Evolutionary conservation across 2,329 filamentous ascomycete species (phyloP), one percentile per base, ranked within the genome.

Genomic region (Alternaria hordeiaustralica): DNA sequence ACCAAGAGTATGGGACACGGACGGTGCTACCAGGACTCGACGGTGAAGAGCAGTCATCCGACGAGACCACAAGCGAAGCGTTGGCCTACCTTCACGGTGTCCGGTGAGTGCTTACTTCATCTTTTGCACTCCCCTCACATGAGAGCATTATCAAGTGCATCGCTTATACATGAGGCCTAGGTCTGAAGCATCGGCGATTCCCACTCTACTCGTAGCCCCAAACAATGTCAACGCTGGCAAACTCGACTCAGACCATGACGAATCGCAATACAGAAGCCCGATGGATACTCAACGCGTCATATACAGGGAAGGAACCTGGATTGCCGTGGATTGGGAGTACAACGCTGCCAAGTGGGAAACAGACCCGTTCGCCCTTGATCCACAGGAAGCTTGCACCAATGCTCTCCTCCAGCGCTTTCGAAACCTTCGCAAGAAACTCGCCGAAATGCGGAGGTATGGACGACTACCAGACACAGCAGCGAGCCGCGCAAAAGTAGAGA

Each of bases 261-360:
- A 54, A 23, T 10, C 82, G 57, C 73, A 79, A 20, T 70, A 75
- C 33, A 83, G 86, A 45, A 88, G 89, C 71, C 73, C 83, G 9
- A 76, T 82, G 60, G 84, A 84, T 6, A 66, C 79, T 71, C 82
- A 84, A 21, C 81, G 86, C 59, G 91, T 90, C 11, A 90, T 88
- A 74, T 96, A 92, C 76, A 83, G 89, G 15, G 92, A 97, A 70
- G 94, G 93, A 53, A 91, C 92, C 41, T 97, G 93, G 77, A 88
- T 90, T 23, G 83, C 86, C 3, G 85, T 87, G 0, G 81, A 84
- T 12, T 69, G 76, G 15, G 55, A 55, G 28, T 30, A 58, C 43
- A 33, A 57, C n/a, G 45, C 33, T 7, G 26, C 49, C 12, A 30
- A 67, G 7, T 53, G 60, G 36, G 63, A 66, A 12, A 55, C 61